These are phyloP conservation scores for Pluteus cervinus DNA, from an alignment of 768 basidiomycete species.

Conservation along the genomic window DNA sequence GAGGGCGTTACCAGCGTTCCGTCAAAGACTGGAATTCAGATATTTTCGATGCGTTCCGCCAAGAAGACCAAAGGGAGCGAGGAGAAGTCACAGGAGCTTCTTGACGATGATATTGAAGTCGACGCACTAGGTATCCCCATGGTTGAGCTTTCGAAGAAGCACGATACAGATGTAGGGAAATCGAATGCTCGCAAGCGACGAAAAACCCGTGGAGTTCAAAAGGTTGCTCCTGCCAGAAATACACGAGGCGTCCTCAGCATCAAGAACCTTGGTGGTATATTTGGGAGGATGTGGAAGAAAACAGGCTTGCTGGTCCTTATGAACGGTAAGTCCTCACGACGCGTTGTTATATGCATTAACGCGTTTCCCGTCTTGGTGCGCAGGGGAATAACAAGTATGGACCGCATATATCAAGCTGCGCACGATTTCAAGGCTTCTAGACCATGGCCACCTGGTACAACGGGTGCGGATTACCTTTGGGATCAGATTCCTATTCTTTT, in stretches of 20 bases:
- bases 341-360: background rate
- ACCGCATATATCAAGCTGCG: constrained; percentile 55
- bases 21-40: constrained; percentile 34
- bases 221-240: background rate
- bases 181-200: constrained; percentile 34
- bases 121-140: constrained; percentile 69
- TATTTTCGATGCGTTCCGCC: constrained; percentile 1
- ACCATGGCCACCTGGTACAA: constrained; percentile 31
- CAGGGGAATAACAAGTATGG: constrained; percentile 39
- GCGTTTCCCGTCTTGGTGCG: background rate
- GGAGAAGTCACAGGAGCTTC: too few species aligned
- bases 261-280: constrained; percentile 57
- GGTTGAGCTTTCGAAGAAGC: constrained; percentile 44
- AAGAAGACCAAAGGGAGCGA: too few species aligned
- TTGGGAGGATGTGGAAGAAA: constrained; percentile 59
- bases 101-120: constrained; percentile 42
- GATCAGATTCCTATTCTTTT: constrained; percentile 44
- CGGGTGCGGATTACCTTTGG: constrained; percentile 46
- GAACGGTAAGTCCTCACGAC: constrained; percentile 39
- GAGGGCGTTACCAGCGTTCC: constrained; percentile 34
- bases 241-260: too few species aligned
- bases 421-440: constrained; percentile 45
- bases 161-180: constrained; percentile 50
- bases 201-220: background rate
- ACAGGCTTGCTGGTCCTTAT: constrained; percentile 34